phyloP scores from a whole-genome alignment of 2,329 filamentous ascomycete genomes.

The Scytalidium lignicola region DNA sequence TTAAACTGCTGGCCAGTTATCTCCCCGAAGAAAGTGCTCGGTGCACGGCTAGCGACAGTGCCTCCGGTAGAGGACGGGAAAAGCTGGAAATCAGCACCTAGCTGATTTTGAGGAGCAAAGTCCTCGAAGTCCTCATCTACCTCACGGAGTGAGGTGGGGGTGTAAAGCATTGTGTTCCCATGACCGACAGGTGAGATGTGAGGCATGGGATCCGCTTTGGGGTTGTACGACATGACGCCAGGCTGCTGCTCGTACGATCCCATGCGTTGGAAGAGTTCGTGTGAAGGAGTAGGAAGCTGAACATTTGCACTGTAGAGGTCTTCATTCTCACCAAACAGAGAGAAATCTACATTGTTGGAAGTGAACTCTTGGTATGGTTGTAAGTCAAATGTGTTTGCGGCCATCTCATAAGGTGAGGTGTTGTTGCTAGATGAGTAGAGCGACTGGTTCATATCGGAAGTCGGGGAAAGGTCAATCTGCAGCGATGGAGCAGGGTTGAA shows the following conservation, averaged over 20 bases:
- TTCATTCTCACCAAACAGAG: constrained; percentile 46
- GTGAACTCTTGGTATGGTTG: constrained; percentile 42
- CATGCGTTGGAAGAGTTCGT: constrained; percentile 35
- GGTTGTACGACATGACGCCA: background rate
- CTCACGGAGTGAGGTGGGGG: constrained; percentile 55
- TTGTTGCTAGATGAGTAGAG: constrained; percentile 18
- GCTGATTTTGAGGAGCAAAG: constrained; percentile 16
- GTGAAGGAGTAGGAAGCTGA: constrained; percentile 47
- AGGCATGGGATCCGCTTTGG: constrained; percentile 27
- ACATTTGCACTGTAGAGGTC: constrained; percentile 57
- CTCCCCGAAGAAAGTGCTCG: constrained; percentile 23
- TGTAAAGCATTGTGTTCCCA: constrained; percentile 63
- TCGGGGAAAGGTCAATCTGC: constrained; percentile 23
- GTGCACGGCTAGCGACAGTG: constrained; percentile 16
- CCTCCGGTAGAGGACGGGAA: constrained; percentile 18
- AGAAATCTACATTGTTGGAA: constrained; percentile 42
- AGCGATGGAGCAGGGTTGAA: constrained; percentile 10
- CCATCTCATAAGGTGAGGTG: constrained; percentile 21
- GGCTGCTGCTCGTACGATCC: constrained; percentile 9
- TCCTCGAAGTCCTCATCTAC: constrained; percentile 49
- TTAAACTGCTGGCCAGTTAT: constrained; percentile 14
- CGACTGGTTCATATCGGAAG: constrained; percentile 19
- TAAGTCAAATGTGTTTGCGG: constrained; percentile 32
- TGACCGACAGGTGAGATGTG: constrained; percentile 68
- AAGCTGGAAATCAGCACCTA: constrained; percentile 23